Evolutionary conservation across 2,329 filamentous ascomycete species (phyloP), one percentile per base, ranked within the genome.

Genomic region (Diaporthe citri): DNA sequence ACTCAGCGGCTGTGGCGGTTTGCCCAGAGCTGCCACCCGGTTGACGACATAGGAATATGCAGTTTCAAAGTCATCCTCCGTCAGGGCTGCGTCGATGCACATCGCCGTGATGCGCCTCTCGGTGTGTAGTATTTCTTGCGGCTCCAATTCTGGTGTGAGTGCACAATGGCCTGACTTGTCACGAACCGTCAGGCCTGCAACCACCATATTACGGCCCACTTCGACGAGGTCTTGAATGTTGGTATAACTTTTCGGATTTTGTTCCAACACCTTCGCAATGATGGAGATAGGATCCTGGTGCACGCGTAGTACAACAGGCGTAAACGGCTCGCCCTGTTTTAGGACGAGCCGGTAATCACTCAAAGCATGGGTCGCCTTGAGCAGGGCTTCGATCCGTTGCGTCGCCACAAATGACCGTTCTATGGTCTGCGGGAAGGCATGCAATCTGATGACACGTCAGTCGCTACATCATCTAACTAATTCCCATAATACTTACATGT

Each of bases 21-120:
- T 74, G 72, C 62, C 76, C 39, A 83, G 80, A 12, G 83, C 81
- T 10, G 88, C 87, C 0, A 97, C 86, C 31, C 93, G 90, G 80
- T 92, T 95, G 62, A 95, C 90, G 2, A 96, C 92, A 80, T 94
- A 96, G 0, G 94, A 96, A 82, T 96, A 97, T 15, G 94, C 94
- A 0, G 94, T 97, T 81, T 97, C 95, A 76, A 97, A 97, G 81
- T 92, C 95, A 77, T 95, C 92, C 80, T 96, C 94, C 13, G 88
- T 87, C 1, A 77, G 87, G 17, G 94, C 93, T 20, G 93, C 92
- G 80, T 95, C 92, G 55, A 96, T 91, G 77, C 94, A 95, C 93
- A 96, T 95, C 75, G 93, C 93, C 8, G 92, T 92, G 69, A 97
- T 91, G 41, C 94, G 90, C 64, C 89, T 90, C 80, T 93, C 91